Percentiles rank a stretch among this genome's conserved stretches.
Conservation (phyloP, 192 early-diverging fungal species). For the Dispira simplex region DNA sequence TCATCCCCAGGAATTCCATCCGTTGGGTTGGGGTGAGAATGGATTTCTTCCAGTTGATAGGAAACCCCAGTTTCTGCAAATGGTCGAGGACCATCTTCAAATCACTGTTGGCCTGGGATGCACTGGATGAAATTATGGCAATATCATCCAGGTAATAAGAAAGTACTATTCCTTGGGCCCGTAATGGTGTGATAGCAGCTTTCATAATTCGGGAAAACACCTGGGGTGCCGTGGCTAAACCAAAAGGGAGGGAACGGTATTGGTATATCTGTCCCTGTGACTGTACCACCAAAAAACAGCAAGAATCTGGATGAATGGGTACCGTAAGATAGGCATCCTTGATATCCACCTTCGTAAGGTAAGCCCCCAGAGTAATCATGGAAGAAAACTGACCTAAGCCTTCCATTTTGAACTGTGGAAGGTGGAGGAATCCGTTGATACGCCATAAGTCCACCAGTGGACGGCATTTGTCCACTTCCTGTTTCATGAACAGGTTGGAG, state of each 20-base stretch:
- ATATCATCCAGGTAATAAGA: constrained; percentile 3
- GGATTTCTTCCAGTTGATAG: no score
- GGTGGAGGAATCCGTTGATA: background rate
- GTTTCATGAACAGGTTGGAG: no score
- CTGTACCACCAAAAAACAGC: background rate
- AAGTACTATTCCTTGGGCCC: background rate
- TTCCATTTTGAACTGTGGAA: background rate
- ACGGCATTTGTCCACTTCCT: background rate
- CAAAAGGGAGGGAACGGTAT: background rate
- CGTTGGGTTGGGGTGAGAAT: background rate
- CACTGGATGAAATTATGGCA: background rate
- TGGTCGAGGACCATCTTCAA: background rate
- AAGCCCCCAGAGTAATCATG: background rate
- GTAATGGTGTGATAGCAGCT: background rate
- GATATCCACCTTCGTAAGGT: no score
- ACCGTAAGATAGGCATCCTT: no score
- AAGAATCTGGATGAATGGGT: constrained; percentile 2
- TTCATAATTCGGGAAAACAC: background rate
- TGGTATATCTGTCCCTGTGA: constrained; percentile 2
- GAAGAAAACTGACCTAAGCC: background rate
- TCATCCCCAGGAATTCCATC: no score
- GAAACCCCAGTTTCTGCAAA: background rate
- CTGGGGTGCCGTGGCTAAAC: background rate
- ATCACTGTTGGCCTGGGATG: background rate
- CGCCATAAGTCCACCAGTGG: background rate